Conservation (phyloP, 768 basidiomycete genomes). For the Imleria badia region DNA sequence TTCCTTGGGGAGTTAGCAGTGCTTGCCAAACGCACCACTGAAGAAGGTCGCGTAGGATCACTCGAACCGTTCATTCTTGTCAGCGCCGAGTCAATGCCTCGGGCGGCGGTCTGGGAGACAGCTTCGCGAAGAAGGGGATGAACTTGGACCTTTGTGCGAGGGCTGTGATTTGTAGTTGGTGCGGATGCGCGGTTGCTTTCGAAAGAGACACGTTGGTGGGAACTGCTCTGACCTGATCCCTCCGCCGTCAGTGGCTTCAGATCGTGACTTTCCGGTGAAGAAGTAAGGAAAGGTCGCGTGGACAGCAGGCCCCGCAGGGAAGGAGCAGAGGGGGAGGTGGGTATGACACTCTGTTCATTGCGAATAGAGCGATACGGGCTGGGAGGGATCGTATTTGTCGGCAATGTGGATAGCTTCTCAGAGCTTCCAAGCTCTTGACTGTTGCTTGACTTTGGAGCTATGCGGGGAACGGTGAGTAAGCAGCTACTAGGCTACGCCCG, state of each 20-base stretch:
- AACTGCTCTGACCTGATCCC: constrained; percentile 43
- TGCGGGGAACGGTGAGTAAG: neutral
- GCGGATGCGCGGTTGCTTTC: constrained; percentile 42
- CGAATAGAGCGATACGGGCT: constrained; percentile 36
- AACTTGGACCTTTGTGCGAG: constrained; percentile 35
- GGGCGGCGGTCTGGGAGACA: neutral
- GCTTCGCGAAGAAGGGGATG: constrained; percentile 22
- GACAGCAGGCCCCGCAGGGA: constrained; percentile 33
- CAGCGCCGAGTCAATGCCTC: constrained; percentile 13
- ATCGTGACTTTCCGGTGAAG: constrained; percentile 14
- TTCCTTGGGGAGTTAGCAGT: constrained; percentile 13
- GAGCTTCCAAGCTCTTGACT: constrained; percentile 39
- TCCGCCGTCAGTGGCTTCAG: constrained; percentile 34
- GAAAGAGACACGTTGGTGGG: constrained; percentile 53
- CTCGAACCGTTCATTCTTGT: constrained; percentile 7
- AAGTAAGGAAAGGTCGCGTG: constrained; percentile 20
- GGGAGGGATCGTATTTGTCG: constrained; percentile 36
- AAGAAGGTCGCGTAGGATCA: constrained; percentile 8
- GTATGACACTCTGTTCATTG: constrained; percentile 34
- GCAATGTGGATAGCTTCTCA: constrained; percentile 45
- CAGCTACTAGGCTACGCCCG: too few relatives aligned
- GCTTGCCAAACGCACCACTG: constrained; percentile 8
- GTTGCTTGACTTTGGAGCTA: constrained; percentile 10
- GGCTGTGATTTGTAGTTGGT: constrained; percentile 32
- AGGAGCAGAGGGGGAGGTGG: constrained; percentile 43